These are phyloP conservation scores for Pichia nanzhaoensis DNA, from an alignment of 805 yeast genomes.

Conservation along the genomic window DNA sequence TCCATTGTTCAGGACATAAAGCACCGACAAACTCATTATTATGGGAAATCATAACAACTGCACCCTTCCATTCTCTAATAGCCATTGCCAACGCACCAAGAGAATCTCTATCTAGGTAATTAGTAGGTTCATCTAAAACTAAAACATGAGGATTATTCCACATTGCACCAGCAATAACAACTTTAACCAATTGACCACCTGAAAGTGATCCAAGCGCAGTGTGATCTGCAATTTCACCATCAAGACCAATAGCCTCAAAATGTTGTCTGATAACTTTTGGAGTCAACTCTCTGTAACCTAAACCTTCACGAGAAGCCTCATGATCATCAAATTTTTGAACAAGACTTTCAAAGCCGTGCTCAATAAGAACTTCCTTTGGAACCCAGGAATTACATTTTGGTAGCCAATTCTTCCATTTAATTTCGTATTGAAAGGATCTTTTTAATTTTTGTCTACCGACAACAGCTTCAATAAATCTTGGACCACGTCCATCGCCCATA, in stretches of 20 bases:
- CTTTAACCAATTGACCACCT: constrained; percentile 97
- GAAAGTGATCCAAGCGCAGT: constrained; percentile 94
- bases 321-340: constrained; percentile 97
- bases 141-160: constrained; percentile 98
- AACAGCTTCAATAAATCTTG: constrained; percentile 84
- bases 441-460: constrained; percentile 96
- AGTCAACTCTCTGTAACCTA: constrained; percentile 90
- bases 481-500: constrained; percentile 75
- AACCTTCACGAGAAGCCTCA: constrained; percentile 98
- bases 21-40: constrained; percentile 97
- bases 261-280: constrained; percentile 94
- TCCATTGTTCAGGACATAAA: constrained; percentile 97
- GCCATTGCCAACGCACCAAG: constrained; percentile 97
- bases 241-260: constrained; percentile 94
- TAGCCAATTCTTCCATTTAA: constrained; percentile 88
- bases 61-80: constrained; percentile 96
- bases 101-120: constrained; percentile 96
- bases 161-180: constrained; percentile 98
- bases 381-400: constrained; percentile 95
- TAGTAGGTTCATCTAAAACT: constrained; percentile 97
- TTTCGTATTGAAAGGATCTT: constrained; percentile 94
- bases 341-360: constrained; percentile 81
- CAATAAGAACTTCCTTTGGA: constrained; percentile 71
- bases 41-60: constrained; percentile 98
- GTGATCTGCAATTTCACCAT: constrained; percentile 97